Evolutionary conservation across 441 rosid species (phyloP), one percentile per base, ranked within the genome.

Genomic region (Populus hybrid): DNA sequence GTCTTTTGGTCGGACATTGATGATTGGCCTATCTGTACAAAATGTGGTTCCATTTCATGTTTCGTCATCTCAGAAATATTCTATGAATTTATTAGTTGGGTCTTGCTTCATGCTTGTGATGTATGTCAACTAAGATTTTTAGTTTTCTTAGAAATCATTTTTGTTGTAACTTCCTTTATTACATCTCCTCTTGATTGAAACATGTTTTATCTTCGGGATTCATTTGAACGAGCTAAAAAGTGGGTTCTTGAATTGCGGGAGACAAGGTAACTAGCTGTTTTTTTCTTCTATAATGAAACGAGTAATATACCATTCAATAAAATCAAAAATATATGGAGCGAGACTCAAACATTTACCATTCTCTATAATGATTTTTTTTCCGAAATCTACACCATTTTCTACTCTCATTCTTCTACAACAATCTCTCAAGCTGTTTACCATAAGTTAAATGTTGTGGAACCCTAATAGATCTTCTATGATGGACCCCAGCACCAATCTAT

Each of bases 221-320:
- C 97, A 21, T 91, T 92, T 81, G 81, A 80, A 56, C 79, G 90
- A 72, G 97, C 93, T 24, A 90, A 90, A 76, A 88, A 88, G 74
- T 92, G 97, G 95, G 91, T 92, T 84, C 78, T 71, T 45, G 97
- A 92, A 83, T 75, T 92, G 86, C 94, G n/a, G 89, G 79, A 85
- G 95, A 80, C 97, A 90, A 89, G 95, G 95, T 91, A 83, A 76
- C 42, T 33, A 1, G 21, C 59, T 35, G 24, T 16, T 45, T 40
- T 59, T 11, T 74, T 14, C 68, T 64, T 24, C 16, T 9, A 24
- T 14, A 3, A 23, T 64, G 7, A 21, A 64, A 21, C 16, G 61
- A 53, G 33, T 64, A 4, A 14, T 63, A 63, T 18, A 61, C 29
- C 67, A 53, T 16, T 53, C n/a, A 18, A 5, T 53, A 16, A 53